A percentile compares a stretch with the other conserved stretches of the same genome.
These are phyloP conservation scores for Erythrobasidium hasegawianum DNA, from an alignment of 1,284 basidiomycete species.

Conservation along the genomic window DNA sequence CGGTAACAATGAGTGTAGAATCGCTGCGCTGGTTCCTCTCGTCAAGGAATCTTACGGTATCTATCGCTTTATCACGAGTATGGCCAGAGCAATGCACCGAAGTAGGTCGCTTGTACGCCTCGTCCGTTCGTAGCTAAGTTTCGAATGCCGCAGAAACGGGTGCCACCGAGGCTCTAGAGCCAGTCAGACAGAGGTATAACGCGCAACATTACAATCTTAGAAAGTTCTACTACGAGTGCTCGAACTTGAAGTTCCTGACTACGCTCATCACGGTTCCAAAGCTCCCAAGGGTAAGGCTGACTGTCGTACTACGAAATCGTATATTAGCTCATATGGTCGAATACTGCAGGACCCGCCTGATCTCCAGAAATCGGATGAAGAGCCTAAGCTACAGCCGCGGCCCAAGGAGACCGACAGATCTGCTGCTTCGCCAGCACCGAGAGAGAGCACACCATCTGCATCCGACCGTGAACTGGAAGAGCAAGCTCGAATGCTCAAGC, in stretches of 20 bases:
- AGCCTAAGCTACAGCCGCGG: conserved; percentile 81
- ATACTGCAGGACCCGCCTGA: conserved; percentile 81
- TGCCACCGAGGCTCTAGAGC: conserved; percentile 77
- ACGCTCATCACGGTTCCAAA: conserved; percentile 95
- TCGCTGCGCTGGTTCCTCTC: conserved; percentile 84
- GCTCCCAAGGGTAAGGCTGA: conserved; percentile 66
- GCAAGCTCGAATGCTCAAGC: conserved; percentile 89
- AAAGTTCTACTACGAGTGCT: conserved; percentile 97
- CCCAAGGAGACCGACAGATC: conserved; percentile 61
- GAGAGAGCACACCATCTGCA: conserved; percentile 18
- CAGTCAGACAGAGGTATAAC: conserved; percentile 75
- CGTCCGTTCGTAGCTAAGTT: not conserved
- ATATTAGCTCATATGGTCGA: no score
- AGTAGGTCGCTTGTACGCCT: conserved; percentile 55
- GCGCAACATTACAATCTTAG: conserved; percentile 84
- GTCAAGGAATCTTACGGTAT: conserved; percentile 98
- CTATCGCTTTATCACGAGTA: conserved; percentile 93
- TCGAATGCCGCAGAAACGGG: conserved; percentile 64
- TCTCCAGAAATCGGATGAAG: conserved; percentile 72
- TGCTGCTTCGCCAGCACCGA: conserved; percentile 39
- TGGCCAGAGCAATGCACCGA: conserved; percentile 91
- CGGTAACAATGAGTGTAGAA: conserved; percentile 89
- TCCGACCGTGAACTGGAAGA: conserved; percentile 71
- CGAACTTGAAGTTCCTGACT: conserved; percentile 91
- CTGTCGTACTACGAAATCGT: no score